Conservation (phyloP, 352 stramenopile genomes). For the Hyaloperonospora arabidopsidis region DNA sequence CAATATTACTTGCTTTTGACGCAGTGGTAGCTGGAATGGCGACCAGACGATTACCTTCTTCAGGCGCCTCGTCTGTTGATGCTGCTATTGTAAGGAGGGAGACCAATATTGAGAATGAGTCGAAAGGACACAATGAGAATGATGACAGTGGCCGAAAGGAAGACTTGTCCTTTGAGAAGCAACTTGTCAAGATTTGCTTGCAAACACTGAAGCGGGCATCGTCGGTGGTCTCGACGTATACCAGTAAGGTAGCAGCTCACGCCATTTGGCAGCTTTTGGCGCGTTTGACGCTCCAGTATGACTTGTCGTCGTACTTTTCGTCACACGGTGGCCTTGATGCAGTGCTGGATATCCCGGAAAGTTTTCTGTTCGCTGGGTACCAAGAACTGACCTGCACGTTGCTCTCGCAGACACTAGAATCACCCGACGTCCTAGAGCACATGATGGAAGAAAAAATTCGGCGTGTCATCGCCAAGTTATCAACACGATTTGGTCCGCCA, state of each 20-base stretch:
- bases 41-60: slow-evolving; percentile 13
- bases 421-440: slow-evolving; percentile 73
- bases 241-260: slow-evolving; percentile 37
- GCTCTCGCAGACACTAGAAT: slow-evolving; percentile 70
- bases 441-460: slow-evolving; percentile 85
- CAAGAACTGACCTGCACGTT: slow-evolving; percentile 64
- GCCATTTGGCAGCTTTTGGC: slow-evolving; percentile 67
- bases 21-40: slow-evolving; percentile 33
- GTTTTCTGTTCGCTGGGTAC: slow-evolving; percentile 54
- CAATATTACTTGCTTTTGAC: slow-evolving; percentile 60
- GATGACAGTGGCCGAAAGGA: slow-evolving; percentile 1
- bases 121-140: slow-evolving; percentile 9
- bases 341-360: slow-evolving; percentile 42
- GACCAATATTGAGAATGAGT: slow-evolving; percentile 10
- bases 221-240: slow-evolving; percentile 4
- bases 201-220: slow-evolving; percentile 23
- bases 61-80: slow-evolving; percentile 11
- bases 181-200: slow-evolving; percentile 35
- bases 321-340: slow-evolving; percentile 45
- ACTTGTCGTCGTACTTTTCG: slow-evolving; percentile 59
- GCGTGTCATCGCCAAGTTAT: slow-evolving; percentile 67
- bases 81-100: slow-evolving; percentile 8
- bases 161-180: slow-evolving; percentile 25
- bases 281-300: slow-evolving; percentile 63
- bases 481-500: slow-evolving; percentile 55